A percentile compares a stretch with the other conserved stretches of the same genome.
Evolutionary conservation across 1,139 yeast species (phyloP).

Genomic region (Ogataea hybrid): DNA sequence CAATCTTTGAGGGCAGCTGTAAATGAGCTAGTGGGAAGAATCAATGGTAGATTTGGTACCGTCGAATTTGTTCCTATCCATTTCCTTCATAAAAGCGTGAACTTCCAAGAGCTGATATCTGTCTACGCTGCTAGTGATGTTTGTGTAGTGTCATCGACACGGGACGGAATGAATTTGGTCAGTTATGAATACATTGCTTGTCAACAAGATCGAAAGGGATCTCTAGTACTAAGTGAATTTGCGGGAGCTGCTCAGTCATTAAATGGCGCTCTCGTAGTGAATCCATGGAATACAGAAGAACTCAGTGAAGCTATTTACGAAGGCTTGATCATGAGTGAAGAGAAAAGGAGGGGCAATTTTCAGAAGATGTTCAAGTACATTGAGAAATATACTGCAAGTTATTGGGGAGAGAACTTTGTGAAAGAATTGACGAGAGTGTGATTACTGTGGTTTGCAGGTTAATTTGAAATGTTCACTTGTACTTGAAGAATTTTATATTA

Average conservation of each 20-base stretch:
- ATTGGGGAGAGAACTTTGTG: constrained; percentile 97
- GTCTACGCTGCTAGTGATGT: constrained; percentile 85
- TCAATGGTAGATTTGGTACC: constrained; percentile 95
- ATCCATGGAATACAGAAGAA: constrained; percentile 99
- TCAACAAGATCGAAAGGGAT: constrained; percentile 84
- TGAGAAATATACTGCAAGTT: constrained; percentile 88
- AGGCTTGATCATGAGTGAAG: constrained; percentile 80
- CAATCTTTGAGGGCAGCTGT: constrained; percentile 92
- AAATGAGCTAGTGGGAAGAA: constrained; percentile 93
- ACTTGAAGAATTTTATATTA: no score
- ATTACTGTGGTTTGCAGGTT: not conserved
- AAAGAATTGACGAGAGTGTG: constrained; percentile 63
- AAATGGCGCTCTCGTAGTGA: constrained; percentile 89
- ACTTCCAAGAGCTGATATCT: constrained; percentile 87
- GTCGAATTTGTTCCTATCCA: constrained; percentile 98
- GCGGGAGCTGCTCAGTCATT: constrained; percentile 99
- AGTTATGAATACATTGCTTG: constrained; percentile 96
- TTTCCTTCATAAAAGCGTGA: constrained; percentile 88
- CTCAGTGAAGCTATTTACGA: constrained; percentile 83
- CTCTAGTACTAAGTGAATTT: constrained; percentile 84
- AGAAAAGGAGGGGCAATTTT: constrained; percentile 74
- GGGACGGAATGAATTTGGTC: constrained; percentile 98
- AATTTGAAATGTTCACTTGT: no score
- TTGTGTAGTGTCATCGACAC: constrained; percentile 87
- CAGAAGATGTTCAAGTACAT: constrained; percentile 82